phyloP scores from a whole-genome alignment of 495 filamentous ascomycete genomes.

The Podospora fimiseda region DNA sequence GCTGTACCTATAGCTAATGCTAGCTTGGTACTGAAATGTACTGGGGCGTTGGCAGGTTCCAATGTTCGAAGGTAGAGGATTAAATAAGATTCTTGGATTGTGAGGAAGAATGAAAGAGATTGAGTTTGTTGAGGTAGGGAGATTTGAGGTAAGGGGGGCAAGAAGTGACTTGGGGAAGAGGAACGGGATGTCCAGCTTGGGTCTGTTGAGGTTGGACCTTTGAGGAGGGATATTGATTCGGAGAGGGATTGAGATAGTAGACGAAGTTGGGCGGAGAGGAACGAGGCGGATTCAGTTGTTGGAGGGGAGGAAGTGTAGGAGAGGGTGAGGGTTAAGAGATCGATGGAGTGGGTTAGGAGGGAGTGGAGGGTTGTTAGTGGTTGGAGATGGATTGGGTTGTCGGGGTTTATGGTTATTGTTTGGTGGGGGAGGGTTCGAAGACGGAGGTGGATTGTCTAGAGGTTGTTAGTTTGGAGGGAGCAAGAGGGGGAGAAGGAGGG shows the following conservation, averaged over 20 bases:
- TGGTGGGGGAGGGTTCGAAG: conserved; percentile 45
- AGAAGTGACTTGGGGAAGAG: conserved; percentile 34
- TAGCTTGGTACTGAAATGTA: conserved; percentile 44
- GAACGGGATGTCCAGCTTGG: conserved; percentile 35
- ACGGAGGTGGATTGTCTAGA: conserved; percentile 42
- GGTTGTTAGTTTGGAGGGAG: not conserved
- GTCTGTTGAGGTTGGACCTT: conserved; percentile 45
- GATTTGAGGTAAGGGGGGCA: conserved; percentile 30
- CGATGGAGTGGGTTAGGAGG: conserved; percentile 70
- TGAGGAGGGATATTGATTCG: conserved; percentile 58
- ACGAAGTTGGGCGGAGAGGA: conserved; percentile 73
- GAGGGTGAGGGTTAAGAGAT: conserved; percentile 69
- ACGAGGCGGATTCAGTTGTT: conserved; percentile 41
- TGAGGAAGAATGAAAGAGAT: conserved; percentile 64
- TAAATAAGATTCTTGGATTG: conserved; percentile 69
- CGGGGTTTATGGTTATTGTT: conserved; percentile 43
- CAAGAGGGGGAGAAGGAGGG: not conserved
- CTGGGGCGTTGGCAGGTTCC: conserved; percentile 50
- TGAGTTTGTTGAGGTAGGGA: conserved; percentile 43
- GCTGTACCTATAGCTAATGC: conserved; percentile 51
- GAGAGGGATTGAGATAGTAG: conserved; percentile 68
- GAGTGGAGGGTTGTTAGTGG: conserved; percentile 64
- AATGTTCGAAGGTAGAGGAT: conserved; percentile 75
- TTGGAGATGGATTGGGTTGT: conserved; percentile 55
- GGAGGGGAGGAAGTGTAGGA: conserved; percentile 43